Percentiles rank a stretch among this genome's conserved stretches.
These are phyloP conservation scores for Gossypium bickii DNA, from an alignment of 345 rosid species.

Conservation along the genomic window DNA sequence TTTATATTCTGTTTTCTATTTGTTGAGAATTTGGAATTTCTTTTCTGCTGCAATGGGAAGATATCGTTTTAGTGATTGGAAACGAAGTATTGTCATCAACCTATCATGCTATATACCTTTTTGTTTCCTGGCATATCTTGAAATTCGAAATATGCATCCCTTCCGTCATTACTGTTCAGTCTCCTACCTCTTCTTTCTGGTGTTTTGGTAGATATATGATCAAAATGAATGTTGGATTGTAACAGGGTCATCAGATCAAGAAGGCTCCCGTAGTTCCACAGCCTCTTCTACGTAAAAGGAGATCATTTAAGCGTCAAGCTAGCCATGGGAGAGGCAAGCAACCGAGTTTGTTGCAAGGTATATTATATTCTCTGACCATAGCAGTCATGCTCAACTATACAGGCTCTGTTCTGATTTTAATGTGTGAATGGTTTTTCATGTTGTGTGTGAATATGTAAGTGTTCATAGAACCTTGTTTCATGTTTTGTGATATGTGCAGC, in stretches of 20 bases:
- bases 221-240: slow-evolving; percentile 17
- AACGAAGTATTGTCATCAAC: not conserved
- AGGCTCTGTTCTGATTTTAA: not conserved
- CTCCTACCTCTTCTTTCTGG: not conserved
- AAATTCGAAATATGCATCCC: not conserved
- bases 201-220: not conserved
- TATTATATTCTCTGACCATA: slow-evolving; percentile 5
- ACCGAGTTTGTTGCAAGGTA: slow-evolving; percentile 52
- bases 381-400: not conserved
- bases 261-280: slow-evolving; percentile 55
- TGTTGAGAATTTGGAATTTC: not conserved
- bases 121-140: too few relatives aligned
- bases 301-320: slow-evolving; percentile 73
- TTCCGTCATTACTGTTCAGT: not conserved
- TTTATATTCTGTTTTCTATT: not conserved
- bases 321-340: slow-evolving; percentile 82
- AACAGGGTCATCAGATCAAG: slow-evolving; percentile 43
- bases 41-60: not conserved
- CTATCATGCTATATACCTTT: not conserved
- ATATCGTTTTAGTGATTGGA: not conserved
- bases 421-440: not conserved
- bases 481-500: slow-evolving; percentile 24
- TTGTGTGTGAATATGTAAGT: not conserved
- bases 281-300: slow-evolving; percentile 66
- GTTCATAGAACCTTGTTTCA: not conserved